A percentile compares a stretch with the other conserved stretches of the same genome.
Evolutionary conservation across 2,329 filamentous ascomycete genomes (phyloP).

Genomic region (Neofusicoccum laricinum): DNA sequence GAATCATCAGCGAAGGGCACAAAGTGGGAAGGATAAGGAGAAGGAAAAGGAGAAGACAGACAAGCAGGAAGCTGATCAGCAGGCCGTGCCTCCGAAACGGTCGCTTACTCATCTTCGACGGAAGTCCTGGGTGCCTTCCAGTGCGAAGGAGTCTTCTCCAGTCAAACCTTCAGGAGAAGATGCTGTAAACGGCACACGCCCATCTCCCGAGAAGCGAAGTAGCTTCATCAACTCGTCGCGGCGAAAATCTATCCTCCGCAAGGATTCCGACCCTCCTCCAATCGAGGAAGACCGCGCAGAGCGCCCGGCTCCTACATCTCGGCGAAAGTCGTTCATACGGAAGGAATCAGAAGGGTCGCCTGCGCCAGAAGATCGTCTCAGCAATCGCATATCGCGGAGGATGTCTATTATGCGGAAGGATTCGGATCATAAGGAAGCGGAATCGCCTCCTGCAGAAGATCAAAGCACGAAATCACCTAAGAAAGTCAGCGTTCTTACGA

Average conservation of each 20-base stretch:
- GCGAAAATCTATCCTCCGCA: slow-evolving; percentile 16
- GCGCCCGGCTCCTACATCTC: neutral
- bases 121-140: slow-evolving; percentile 20
- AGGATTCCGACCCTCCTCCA: slow-evolving; percentile 8
- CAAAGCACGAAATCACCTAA: slow-evolving; percentile 16
- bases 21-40: slow-evolving; percentile 1
- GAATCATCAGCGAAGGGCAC: neutral
- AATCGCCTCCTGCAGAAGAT: neutral
- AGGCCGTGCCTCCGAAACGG: slow-evolving; percentile 13
- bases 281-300: neutral
- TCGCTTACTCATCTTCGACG: slow-evolving; percentile 15
- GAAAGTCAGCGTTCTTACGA: slow-evolving; percentile 26
- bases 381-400: slow-evolving; percentile 1
- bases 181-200: slow-evolving; percentile 4
- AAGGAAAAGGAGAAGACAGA: slow-evolving; percentile 10
- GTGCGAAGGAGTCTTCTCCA: slow-evolving; percentile 26
- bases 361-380: slow-evolving; percentile 18
- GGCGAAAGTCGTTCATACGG: slow-evolving; percentile 11
- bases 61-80: slow-evolving; percentile 9
- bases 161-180: slow-evolving; percentile 19
- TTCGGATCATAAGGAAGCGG: slow-evolving; percentile 5
- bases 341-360: slow-evolving; percentile 17
- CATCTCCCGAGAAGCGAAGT: slow-evolving; percentile 11
- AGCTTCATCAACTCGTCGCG: slow-evolving; percentile 13
- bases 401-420: slow-evolving; percentile 11